Evolutionary conservation across 495 filamentous ascomycete genomes (phyloP), one percentile per base, ranked within the genome.

Genomic region (Halenospora varia): DNA sequence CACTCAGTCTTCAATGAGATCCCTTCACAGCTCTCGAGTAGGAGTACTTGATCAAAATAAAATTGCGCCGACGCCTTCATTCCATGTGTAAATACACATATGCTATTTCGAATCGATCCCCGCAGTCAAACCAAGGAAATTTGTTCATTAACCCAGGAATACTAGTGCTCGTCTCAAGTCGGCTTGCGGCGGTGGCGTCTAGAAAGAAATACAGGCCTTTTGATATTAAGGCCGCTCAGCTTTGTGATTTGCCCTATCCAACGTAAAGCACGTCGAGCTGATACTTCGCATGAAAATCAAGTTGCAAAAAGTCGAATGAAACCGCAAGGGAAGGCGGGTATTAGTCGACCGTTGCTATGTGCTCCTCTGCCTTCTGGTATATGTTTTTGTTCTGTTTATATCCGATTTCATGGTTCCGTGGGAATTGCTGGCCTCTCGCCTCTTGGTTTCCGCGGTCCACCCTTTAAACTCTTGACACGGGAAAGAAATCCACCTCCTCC

Each of bases 381-480:
- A 35, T 35, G 29, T 35, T 35, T 35, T 35, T 35, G 29, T 35
- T 4, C 29, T 35, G 29, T 35, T 35, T 35, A 35, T 35, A 35
- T 35, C 29, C 13, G 29, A 35, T 46, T 46, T 46, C 42, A 46
- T 9, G 42, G 19, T 46, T 49, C 47, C 10, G 47, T 25, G 9
- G 10, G 10, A 25, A 10, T 6, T 20, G 9, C 3, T 23, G 47
- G 47, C 23, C 25, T 25, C 35, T 20, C 49, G n/a, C 24, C 17
- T 10, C 24, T 60, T 35, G 66, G 51, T 51, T 70, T 66, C 50
- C 68, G 57, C 6, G 65, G 57, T 35, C 73, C 73, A 2, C 86
- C 86, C 75, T 91, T 89, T 71, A 96, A 73, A 71, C 87, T 91
- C 82, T 89, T 94, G 71, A 97, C 91, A 40, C 92, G 82, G 60